phyloP scores from a whole-genome alignment of 2,329 filamentous ascomycete species.

The Cladosporium colombiae region DNA sequence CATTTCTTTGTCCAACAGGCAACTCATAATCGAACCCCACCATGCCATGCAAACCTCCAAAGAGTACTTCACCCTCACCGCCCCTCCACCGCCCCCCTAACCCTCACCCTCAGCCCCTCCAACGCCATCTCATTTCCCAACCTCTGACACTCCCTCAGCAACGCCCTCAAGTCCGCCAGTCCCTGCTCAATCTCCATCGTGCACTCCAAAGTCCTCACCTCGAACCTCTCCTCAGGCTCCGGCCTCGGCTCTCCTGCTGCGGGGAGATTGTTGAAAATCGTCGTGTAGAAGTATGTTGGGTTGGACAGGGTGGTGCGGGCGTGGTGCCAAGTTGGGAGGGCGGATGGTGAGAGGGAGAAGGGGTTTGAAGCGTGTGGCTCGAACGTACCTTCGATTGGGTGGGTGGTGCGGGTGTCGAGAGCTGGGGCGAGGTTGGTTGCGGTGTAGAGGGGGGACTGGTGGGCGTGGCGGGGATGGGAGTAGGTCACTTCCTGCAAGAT shows the following conservation, averaged over 20 bases:
- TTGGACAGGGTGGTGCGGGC: neutral
- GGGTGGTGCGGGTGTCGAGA: neutral
- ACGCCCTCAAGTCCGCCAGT: neutral
- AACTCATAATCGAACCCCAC: no score
- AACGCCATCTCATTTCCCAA: neutral
- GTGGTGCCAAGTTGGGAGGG: neutral
- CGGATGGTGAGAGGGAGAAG: neutral
- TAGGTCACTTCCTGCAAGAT: neutral
- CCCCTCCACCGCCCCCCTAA: neutral
- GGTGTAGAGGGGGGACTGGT: neutral
- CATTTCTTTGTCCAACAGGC: neutral
- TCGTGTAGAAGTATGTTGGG: neutral
- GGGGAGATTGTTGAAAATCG: neutral
- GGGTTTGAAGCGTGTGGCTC: neutral
- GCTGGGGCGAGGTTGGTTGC: neutral
- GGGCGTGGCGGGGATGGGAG: neutral
- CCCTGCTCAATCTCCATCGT: constrained; percentile 7
- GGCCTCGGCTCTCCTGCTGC: neutral
- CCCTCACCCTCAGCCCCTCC: neutral
- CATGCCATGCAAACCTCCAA: neutral
- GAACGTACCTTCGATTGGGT: neutral
- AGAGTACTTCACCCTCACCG: neutral
- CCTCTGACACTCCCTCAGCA: neutral
- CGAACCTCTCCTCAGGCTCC: neutral
- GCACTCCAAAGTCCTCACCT: neutral